Evolutionary conservation across 257 asterid genomes (phyloP).

Genomic region (Solanum verrucosum): DNA sequence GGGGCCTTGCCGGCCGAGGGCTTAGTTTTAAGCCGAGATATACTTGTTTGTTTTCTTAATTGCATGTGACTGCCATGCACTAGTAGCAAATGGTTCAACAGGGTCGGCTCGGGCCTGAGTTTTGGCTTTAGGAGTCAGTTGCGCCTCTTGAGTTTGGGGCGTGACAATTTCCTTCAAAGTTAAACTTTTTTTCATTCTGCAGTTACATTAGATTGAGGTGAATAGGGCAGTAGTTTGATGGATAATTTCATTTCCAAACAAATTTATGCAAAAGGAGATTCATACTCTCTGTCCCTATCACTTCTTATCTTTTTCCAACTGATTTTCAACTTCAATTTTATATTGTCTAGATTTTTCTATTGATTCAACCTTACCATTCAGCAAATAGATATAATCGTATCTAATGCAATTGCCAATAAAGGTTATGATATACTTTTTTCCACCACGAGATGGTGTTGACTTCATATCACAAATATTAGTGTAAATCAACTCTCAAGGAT

Average conservation of each 20-base stretch:
- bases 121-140: no score
- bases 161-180: background rate
- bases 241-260: background rate
- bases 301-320: background rate
- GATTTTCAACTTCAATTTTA: background rate
- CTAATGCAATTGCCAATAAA: background rate
- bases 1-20: no score
- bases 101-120: no score
- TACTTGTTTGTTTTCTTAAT: no score
- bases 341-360: background rate
- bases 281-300: background rate
- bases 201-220: background rate
- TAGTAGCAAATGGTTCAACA: no score
- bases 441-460: no score
- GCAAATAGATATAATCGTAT: no score
- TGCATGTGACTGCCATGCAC: no score
- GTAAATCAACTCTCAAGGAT: no score
- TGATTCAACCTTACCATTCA: background rate
- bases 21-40: no score
- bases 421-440: background rate
- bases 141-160: no score
- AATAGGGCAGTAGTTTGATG: background rate
- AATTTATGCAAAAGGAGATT: background rate
- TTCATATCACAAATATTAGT: no score
- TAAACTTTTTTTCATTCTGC: background rate